These are phyloP conservation scores for Gigaspora rosea DNA, from an alignment of 192 early-diverging fungal species.

Conservation along the genomic window DNA sequence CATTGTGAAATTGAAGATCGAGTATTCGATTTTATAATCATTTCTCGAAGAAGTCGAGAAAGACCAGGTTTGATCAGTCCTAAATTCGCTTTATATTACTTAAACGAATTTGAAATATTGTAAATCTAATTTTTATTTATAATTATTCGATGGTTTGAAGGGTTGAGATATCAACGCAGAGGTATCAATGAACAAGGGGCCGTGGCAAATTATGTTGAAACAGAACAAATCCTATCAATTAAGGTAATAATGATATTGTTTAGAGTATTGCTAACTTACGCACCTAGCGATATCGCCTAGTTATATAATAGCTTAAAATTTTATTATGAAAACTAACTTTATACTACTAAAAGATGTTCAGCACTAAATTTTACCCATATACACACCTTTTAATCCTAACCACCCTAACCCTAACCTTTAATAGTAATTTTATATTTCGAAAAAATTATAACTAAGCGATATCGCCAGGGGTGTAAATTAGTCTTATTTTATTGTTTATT, in stretches of 20 bases:
- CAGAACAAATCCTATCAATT: slow-evolving; percentile 84
- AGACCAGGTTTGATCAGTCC: slow-evolving; percentile 44
- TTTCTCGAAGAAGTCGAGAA: slow-evolving; percentile 66
- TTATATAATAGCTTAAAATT: no score
- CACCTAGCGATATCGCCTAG: no score
- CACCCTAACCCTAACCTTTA: no score
- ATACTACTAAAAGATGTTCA: no score
- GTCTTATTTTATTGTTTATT: no score
- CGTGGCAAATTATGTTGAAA: slow-evolving; percentile 97
- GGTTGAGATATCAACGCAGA: slow-evolving; percentile 86
- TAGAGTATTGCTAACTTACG: no score
- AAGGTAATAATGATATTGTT: slow-evolving; percentile 36
- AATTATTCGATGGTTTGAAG: slow-evolving; percentile 33
- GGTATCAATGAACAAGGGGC: slow-evolving; percentile 85
- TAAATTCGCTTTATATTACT: not conserved
- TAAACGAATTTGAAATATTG: not conserved
- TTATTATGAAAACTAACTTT: no score
- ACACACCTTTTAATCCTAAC: no score
- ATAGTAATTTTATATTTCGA: no score
- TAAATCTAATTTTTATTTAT: not conserved
- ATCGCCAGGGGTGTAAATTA: no score
- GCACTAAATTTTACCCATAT: no score
- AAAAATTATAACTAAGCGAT: no score
- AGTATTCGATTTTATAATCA: slow-evolving; percentile 63
- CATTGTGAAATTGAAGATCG: slow-evolving; percentile 62